Base-by-base conservation (phyloP, 2,329 filamentous ascomycete species). In the Diaporthe citrichinensis region DNA sequence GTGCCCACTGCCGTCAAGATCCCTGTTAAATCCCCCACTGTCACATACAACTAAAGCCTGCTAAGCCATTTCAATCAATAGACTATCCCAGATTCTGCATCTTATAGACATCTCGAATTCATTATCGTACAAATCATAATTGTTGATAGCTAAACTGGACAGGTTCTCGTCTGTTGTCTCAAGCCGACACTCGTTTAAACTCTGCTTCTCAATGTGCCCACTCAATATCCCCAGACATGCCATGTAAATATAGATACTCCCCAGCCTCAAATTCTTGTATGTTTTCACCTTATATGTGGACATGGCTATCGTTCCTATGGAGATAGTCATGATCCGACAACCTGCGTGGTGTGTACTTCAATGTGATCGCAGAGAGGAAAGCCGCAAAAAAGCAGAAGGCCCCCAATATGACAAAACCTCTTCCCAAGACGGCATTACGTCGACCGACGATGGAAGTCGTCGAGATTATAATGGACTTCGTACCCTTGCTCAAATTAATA, bases 401-500 rank as follows among this genome's bases (percentile, higher is more conserved):
- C 2, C 57, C 57, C 57, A 59, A 25, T 9, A 59, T 59, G 34
- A 25, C 57, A 39, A 59, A 59, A 15, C 57, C 34, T 15, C 57
- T 59, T 5, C 57, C 57, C 4, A 59, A 10, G 7, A 39, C 20
- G 12, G 57, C 31, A 23, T 59, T 59, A 23, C 57, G 57, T 23
- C 20, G 23, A 4, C 57, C 57, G 0, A 59, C 23, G 7, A 59
- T 25, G 34, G 57, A 59, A 12, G 34, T 59, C 20, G 57, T 59
- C 15, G 57, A 59, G 10, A 59, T n/a, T 10, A 59, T 17, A 5
- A 59, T 59, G 34, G 57, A 59, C 9, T 81, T 87, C 8, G 77
- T 84, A 23, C 80, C 87, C 69, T 84, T 85, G 65, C 20, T 59
- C 31, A 59, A 12, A 25, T 59, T 34, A 4, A n/a, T 31, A 15